Evolutionary conservation across 129 eudicot species (phyloP).

Genomic region (Pittosporum tobira): DNA sequence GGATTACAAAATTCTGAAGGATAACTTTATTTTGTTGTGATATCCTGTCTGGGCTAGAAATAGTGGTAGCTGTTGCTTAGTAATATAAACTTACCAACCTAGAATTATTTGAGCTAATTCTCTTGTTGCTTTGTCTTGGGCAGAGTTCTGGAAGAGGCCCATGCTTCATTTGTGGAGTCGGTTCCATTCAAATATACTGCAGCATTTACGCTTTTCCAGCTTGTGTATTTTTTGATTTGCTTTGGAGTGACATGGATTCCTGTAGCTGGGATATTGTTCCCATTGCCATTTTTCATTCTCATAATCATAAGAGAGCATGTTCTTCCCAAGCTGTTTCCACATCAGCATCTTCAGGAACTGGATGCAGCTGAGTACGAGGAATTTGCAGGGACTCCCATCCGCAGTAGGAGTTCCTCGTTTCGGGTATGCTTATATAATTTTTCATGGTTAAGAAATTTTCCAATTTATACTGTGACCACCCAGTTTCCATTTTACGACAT

Average conservation of each 20-base stretch:
- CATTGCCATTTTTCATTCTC: conserved; percentile 66
- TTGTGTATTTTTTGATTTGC: conserved; percentile 59
- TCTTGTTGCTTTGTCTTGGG: conserved; percentile 15
- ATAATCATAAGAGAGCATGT: conserved; percentile 57
- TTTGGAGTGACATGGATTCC: conserved; percentile 96
- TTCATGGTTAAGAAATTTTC: background rate
- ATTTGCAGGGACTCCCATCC: conserved; percentile 32
- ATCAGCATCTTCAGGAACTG: conserved; percentile 48
- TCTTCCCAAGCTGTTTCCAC: conserved; percentile 61
- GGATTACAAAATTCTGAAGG: no score
- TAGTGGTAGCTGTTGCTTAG: background rate
- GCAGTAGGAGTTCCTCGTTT: conserved; percentile 32
- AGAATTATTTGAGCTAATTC: background rate
- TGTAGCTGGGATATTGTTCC: conserved; percentile 74
- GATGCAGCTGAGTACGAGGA: conserved; percentile 91
- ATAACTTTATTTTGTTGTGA: conserved; percentile 1
- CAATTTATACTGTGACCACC: background rate
- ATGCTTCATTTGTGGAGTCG: conserved; percentile 57
- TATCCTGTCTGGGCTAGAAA: background rate
- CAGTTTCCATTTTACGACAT: background rate
- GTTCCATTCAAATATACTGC: conserved; percentile 61
- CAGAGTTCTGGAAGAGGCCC: conserved; percentile 49
- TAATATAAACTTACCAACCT: background rate
- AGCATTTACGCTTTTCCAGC: conserved; percentile 53
- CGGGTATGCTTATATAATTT: conserved; percentile 29